Evolutionary conservation across 2,329 filamentous ascomycete species (phyloP).

Genomic region (Dendrostoma leiphaemia): DNA sequence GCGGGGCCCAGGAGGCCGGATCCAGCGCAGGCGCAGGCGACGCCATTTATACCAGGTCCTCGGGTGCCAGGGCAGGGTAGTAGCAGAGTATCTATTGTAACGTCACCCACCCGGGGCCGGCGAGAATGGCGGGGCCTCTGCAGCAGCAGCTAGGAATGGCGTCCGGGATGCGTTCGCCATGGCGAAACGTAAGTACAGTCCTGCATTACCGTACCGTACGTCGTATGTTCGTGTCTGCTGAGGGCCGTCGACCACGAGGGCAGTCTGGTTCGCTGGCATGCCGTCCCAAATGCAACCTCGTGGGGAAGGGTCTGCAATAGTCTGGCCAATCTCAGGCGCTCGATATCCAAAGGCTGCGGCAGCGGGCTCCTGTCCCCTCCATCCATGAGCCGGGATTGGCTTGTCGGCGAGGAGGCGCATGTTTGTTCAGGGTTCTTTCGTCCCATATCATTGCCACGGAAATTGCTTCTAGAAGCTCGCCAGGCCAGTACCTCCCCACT

Average conservation of each 20-base stretch:
- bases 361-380: too few species aligned
- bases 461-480: background rate
- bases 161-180: background rate
- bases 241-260: slow-evolving; percentile 1
- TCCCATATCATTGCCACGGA: background rate
- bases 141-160: background rate
- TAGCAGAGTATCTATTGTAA: too few species aligned
- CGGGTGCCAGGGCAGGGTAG: background rate
- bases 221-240: too few species aligned
- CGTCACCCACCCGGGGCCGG: background rate
- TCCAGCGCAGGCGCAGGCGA: background rate
- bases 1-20: background rate
- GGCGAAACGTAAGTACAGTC: background rate
- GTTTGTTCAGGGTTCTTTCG: background rate
- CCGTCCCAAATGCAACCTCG: slow-evolving; percentile 4
- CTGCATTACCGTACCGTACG: too few species aligned
- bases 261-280: slow-evolving; percentile 7
- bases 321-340: slow-evolving; percentile 1
- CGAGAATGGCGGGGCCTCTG: background rate
- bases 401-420: background rate
- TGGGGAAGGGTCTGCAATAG: too few species aligned
- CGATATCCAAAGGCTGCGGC: background rate
- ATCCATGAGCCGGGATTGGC: too few species aligned
- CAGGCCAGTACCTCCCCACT: too few species aligned
- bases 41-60: slow-evolving; percentile 1